These are phyloP conservation scores for Citrus reticulata DNA, from an alignment of 345 rosid species.

Conservation along the genomic window DNA sequence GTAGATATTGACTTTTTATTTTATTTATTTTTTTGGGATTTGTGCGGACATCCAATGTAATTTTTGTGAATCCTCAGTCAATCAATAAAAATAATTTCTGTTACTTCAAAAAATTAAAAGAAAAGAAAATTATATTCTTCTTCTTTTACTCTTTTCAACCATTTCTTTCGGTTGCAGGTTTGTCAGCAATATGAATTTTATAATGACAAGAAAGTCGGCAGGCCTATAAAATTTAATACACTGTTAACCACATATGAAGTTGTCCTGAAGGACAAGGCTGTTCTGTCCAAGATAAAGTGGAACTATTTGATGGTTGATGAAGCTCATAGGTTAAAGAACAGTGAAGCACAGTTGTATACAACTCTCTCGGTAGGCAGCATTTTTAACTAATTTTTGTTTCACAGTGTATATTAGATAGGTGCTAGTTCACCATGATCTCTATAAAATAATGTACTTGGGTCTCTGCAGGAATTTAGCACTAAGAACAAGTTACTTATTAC, in stretches of 20 bases:
- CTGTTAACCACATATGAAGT: conserved; percentile 97
- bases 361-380: conserved; percentile 65
- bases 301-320: conserved; percentile 98
- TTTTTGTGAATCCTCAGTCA: neutral
- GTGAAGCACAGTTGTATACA: conserved; percentile 97
- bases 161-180: conserved; percentile 49
- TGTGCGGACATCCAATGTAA: neutral
- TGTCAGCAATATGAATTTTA: conserved; percentile 94
- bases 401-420: conserved; percentile 2
- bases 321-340: conserved; percentile 97
- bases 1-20: neutral
- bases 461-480: conserved; percentile 86
- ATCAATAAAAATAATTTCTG: neutral
- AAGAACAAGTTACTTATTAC: conserved; percentile 97
- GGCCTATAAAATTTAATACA: conserved; percentile 83
- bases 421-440: conserved; percentile 17
- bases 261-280: conserved; percentile 89
- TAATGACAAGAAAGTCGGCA: conserved; percentile 80
- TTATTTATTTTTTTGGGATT: neutral
- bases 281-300: conserved; percentile 96
- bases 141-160: neutral
- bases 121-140: neutral
- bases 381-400: conserved; percentile 7
- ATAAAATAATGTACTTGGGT: conserved; percentile 9
- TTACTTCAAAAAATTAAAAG: neutral